phyloP scores from a whole-genome alignment of 1,139 yeast genomes.

The Spencermartinsiella ligniputridi region DNA sequence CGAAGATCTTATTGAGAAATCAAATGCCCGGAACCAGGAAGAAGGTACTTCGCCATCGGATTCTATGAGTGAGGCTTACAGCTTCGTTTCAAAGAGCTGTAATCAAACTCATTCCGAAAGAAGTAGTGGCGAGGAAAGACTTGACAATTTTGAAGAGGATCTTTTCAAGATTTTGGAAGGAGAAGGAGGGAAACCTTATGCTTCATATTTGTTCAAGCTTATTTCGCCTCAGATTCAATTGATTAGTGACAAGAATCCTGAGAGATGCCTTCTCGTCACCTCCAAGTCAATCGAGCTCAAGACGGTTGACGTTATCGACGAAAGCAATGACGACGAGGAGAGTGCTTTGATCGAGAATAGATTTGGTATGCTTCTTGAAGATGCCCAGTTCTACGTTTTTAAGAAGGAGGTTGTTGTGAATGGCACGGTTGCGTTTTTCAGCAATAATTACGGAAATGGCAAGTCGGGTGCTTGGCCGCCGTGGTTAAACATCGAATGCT shows the following conservation, averaged over 20 bases:
- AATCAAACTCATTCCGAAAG: conserved; percentile 13
- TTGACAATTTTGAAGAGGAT: conserved; percentile 49
- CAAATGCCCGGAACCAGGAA: conserved; percentile 6
- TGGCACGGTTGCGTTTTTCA: conserved; percentile 41
- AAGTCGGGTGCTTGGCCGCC: conserved; percentile 65
- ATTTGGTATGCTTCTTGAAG: conserved; percentile 60
- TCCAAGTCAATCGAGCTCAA: conserved; percentile 71
- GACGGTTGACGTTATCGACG: conserved; percentile 52
- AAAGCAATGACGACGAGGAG: conserved; percentile 41
- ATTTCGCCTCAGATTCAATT: conserved; percentile 85
- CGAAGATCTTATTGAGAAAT: conserved; percentile 42
- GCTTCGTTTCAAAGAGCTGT: not conserved
- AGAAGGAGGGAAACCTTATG: conserved; percentile 44
- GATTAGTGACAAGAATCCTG: conserved; percentile 59
- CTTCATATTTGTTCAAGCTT: conserved; percentile 61
- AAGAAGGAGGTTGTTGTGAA: conserved; percentile 44
- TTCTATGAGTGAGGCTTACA: conserved; percentile 9
- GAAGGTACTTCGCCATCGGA: conserved; percentile 3
- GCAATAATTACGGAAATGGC: conserved; percentile 38
- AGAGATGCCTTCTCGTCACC: conserved; percentile 62
- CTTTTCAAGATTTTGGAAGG: conserved; percentile 41
- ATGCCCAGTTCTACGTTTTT: conserved; percentile 69
- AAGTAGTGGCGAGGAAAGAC: conserved; percentile 26
- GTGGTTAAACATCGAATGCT: conserved; percentile 66
- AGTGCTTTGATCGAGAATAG: conserved; percentile 61